These are phyloP conservation scores for Teratosphaeria zuluensis DNA, from an alignment of 2,329 filamentous ascomycete species.

Conservation along the genomic window DNA sequence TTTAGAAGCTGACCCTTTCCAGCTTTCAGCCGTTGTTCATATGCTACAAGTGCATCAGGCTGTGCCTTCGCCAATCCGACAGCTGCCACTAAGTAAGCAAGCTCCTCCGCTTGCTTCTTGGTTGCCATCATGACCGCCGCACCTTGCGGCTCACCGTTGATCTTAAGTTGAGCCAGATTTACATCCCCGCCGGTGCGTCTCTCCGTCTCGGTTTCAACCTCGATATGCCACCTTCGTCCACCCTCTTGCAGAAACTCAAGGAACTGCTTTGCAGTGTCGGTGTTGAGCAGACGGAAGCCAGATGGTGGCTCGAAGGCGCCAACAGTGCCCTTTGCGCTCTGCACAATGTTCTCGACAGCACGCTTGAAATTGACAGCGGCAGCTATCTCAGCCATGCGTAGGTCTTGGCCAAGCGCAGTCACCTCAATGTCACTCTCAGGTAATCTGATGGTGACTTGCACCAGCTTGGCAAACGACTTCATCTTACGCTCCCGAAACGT, in stretches of 20 bases:
- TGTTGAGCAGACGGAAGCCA: slow-evolving; percentile 21
- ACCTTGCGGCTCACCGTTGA: slow-evolving; percentile 23
- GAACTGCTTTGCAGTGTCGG: slow-evolving; percentile 29
- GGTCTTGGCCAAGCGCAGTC: slow-evolving; percentile 17
- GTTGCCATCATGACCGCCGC: slow-evolving; percentile 20
- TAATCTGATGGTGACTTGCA: slow-evolving; percentile 24
- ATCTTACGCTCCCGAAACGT: not conserved
- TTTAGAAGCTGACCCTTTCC: slow-evolving; percentile 25
- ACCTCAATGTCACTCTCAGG: slow-evolving; percentile 28
- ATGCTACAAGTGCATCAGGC: slow-evolving; percentile 25
- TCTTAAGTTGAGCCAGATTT: slow-evolving; percentile 16
- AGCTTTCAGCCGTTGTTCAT: slow-evolving; percentile 23
- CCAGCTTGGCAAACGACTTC: not conserved
- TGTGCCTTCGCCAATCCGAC: slow-evolving; percentile 24
- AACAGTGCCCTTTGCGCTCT: slow-evolving; percentile 1
- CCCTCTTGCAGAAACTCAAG: slow-evolving; percentile 26
- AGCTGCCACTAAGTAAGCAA: slow-evolving; percentile 30
- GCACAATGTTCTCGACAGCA: slow-evolving; percentile 26
- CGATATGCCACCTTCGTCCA: slow-evolving; percentile 8
- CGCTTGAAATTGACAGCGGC: slow-evolving; percentile 32
- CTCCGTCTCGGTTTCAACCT: slow-evolving; percentile 12
- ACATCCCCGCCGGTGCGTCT: not conserved
- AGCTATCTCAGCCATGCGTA: slow-evolving; percentile 24
- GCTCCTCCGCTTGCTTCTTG: slow-evolving; percentile 27
- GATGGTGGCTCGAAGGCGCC: slow-evolving; percentile 18